Conservation (phyloP, 768 basidiomycete species). For the Trametes cinnabarina region DNA sequence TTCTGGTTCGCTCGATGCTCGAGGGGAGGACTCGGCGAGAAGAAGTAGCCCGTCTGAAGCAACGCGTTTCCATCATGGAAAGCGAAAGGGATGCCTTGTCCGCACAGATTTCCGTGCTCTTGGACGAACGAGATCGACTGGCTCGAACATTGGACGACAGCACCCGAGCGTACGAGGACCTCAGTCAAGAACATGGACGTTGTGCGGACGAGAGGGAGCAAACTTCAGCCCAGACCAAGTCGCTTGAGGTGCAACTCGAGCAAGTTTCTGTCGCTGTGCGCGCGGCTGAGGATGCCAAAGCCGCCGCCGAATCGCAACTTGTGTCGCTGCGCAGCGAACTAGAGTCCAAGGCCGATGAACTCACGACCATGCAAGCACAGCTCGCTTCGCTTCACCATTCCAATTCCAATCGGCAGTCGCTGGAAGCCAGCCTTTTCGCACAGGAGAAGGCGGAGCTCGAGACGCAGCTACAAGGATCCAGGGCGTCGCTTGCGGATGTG, state of each 20-base stretch:
- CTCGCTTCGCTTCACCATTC: conserved; percentile 3
- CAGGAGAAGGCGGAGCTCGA: conserved; percentile 20
- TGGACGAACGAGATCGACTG: conserved; percentile 1
- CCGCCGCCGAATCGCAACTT: conserved; percentile 2
- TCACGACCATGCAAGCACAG: conserved; percentile 11
- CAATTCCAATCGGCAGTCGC: conserved; percentile 6
- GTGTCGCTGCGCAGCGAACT: background rate
- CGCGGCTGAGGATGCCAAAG: conserved; percentile 9
- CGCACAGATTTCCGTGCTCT: background rate
- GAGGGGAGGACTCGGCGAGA: background rate
- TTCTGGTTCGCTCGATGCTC: background rate
- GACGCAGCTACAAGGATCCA: conserved; percentile 14
- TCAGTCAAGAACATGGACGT: background rate
- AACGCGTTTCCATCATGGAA: conserved; percentile 6
- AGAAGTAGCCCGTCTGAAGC: background rate
- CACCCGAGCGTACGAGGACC: background rate
- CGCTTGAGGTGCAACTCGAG: conserved; percentile 8
- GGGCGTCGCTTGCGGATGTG: conserved; percentile 18
- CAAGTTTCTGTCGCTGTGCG: background rate
- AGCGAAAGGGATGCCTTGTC: conserved; percentile 4
- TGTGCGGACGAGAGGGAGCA: background rate
- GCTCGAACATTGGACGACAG: conserved; percentile 1
- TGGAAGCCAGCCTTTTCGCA: conserved; percentile 9
- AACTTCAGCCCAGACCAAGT: background rate
- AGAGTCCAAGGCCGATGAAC: conserved; percentile 7